Evolutionary conservation across 1,284 basidiomycete genomes (phyloP).

Genomic region (Apiotrichum sp.): DNA sequence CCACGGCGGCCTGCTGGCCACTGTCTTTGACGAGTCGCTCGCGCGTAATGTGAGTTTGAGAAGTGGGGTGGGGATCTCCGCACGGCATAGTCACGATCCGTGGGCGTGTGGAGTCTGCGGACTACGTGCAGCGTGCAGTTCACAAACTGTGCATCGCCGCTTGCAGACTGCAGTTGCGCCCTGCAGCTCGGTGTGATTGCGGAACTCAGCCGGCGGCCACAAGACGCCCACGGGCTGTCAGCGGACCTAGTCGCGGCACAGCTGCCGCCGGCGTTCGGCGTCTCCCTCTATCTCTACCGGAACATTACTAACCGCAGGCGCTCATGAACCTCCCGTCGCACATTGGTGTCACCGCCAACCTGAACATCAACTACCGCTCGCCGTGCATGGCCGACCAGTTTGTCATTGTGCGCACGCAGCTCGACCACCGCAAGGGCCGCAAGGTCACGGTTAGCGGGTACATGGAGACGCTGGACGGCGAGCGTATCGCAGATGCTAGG

Average conservation of each 20-base stretch:
- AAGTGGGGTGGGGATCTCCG: too few species aligned
- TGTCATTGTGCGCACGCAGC: constrained; percentile 50
- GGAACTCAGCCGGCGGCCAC: too few species aligned
- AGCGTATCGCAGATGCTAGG: constrained; percentile 72
- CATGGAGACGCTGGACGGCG: constrained; percentile 72
- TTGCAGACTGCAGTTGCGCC: too few species aligned
- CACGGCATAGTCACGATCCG: too few species aligned
- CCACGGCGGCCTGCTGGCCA: constrained; percentile 87
- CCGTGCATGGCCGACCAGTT: constrained; percentile 77
- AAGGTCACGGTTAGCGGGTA: constrained; percentile 66
- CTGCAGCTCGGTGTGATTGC: too few species aligned
- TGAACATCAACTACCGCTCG: constrained; percentile 68
- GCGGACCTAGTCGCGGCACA: too few species aligned
- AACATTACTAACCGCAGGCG: constrained; percentile 53
- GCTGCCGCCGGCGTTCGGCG: too few species aligned
- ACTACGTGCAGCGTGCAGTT: too few species aligned
- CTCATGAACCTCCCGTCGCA: constrained; percentile 75
- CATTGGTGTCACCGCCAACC: constrained; percentile 85
- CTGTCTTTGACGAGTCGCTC: constrained; percentile 78
- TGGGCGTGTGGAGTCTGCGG: too few species aligned
- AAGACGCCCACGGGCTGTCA: too few species aligned
- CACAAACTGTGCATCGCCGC: too few species aligned
- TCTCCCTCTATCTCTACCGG: background rate
- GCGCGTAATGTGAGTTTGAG: constrained; percentile 72
- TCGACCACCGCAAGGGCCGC: constrained; percentile 64